Base-by-base conservation (phyloP, 1,139 yeast species). In the Protomyces arabidopsidicola region DNA sequence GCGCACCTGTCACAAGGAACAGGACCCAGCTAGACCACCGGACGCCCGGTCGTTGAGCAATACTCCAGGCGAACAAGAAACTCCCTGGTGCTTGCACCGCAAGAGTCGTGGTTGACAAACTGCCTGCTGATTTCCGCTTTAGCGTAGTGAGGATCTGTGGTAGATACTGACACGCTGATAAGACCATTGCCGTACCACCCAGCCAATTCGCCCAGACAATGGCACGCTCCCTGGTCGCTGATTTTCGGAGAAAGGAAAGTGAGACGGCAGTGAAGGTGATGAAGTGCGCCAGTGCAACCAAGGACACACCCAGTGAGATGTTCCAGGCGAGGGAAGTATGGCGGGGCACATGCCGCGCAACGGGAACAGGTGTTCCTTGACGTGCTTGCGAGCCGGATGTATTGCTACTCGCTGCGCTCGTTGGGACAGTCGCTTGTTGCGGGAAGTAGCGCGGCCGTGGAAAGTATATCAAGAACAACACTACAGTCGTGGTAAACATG, bases 61-160 rank as follows among this genome's bases (percentile, higher is more conserved):
- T 76, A 2, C 89, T 84, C 16, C 84, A 80, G 0, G 95, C 82
- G 85, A 93, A 89, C 1, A 88, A 67, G 69, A 82, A 86, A 31
- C 96, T 96, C 14, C 97, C 97, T 0, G 97, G 97, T 18, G 95
- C 88, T 73, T 90, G 97, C 68, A 90, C 81, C 63, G 85, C 77
- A 93, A 90, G 87, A 90, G 88, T 88, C 5, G 86, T 83, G 24
- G 88, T 79, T 0, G 95, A 87, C 45, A 90, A 78, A 0, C 91
- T 85, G 1, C 96, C 97, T 0, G 95, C 86, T 69, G 86, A 91
- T 70, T 86, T 86, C 65, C 88, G 79, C 1, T 70, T 72, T 71
- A 79, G 85, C 0, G 96, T 89, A 38, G 93, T 88, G 69, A 78
- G 75, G 12, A 90, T 81, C 74, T 90, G 97, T 0, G 97, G 97